A percentile compares a stretch with the other conserved stretches of the same genome.
Evolutionary conservation across 1,139 yeast genomes (phyloP).

Genomic region (Lodderomyces oxycetoniae): DNA sequence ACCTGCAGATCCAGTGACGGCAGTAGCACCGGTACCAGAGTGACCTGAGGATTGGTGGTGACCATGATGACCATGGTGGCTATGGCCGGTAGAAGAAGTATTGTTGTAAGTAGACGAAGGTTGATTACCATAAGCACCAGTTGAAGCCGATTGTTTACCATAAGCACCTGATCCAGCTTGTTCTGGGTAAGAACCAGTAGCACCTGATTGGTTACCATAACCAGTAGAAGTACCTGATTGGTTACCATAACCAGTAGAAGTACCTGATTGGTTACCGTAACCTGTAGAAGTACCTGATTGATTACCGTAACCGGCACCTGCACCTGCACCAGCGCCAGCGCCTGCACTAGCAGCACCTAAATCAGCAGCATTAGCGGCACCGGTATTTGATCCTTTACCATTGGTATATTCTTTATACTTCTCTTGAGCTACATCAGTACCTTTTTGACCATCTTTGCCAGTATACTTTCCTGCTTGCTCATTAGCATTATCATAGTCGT

Average conservation of each 20-base stretch:
- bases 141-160: constrained; percentile 7
- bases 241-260: constrained; percentile 6
- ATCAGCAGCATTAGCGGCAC: constrained; percentile 6
- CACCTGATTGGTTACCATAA: constrained; percentile 4
- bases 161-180: constrained; percentile 5
- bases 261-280: constrained; percentile 6
- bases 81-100: constrained; percentile 6
- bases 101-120: constrained; percentile 7
- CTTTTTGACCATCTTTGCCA: constrained; percentile 13
- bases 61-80: constrained; percentile 5
- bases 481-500: constrained; percentile 10
- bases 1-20: constrained; percentile 6
- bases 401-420: constrained; percentile 9
- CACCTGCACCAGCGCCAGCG: constrained; percentile 6
- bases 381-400: constrained; percentile 3
- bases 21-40: constrained; percentile 5
- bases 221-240: constrained; percentile 4
- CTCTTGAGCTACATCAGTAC: constrained; percentile 13
- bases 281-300: constrained; percentile 6
- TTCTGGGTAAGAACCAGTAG: constrained; percentile 3
- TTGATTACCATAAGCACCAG: constrained; percentile 6
- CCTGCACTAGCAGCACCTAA: constrained; percentile 7
- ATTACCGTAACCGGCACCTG: constrained; percentile 5
- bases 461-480: constrained; percentile 11
- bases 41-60: constrained; percentile 4